Evolutionary conservation across 805 yeast species (phyloP), one percentile per base, ranked within the genome.

Genomic region (Saccharomycopsis olivae): DNA sequence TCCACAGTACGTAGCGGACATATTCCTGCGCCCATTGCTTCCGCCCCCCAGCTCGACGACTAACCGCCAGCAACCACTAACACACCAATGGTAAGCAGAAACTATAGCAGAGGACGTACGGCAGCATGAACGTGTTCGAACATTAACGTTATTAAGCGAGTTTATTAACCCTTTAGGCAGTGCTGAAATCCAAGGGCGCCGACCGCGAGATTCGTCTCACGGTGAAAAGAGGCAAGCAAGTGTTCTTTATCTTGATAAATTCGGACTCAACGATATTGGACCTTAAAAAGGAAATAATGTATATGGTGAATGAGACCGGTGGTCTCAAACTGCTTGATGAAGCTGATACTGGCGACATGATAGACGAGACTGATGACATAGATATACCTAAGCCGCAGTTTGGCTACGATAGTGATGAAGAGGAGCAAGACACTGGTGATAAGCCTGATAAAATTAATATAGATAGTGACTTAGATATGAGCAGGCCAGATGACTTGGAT

Each of bases 281-380:
- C n/a, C 18, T 46, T 10, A 46, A 43, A 31, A n/a, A 5, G 5
- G 41, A 36, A 14, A 34, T 46, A 13, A 17, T 33, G 18, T 36
- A 40, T 15, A 46, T 46, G 47, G 21, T 46, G 4, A 46, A 46
- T 33, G n/a, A 17, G n/a, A 39, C 47, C 11, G 49, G 49, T 3
- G 49, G 49, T 5, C 24, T 46, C 5, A 27, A 30, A 11, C 23
- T 44, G 3, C 28, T 42, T 1, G 47, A 43, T 28, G 47, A 46
- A 11, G 43, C 28, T 3, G 44, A 37, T 17, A 15, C 10, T 11
- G 14, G 23, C 16, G 34, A 31, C 10, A 14, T 9, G 6, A 11
- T 15, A 9, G 34, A 31, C n/a, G 33, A 29, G 13, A 38, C 40
- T 20, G 40, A 18, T 2, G 46, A 38, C 14, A 38, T 45, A 8